Conservation (phyloP, 129 eudicot genomes). For the Erigeron canadensis region DNA sequence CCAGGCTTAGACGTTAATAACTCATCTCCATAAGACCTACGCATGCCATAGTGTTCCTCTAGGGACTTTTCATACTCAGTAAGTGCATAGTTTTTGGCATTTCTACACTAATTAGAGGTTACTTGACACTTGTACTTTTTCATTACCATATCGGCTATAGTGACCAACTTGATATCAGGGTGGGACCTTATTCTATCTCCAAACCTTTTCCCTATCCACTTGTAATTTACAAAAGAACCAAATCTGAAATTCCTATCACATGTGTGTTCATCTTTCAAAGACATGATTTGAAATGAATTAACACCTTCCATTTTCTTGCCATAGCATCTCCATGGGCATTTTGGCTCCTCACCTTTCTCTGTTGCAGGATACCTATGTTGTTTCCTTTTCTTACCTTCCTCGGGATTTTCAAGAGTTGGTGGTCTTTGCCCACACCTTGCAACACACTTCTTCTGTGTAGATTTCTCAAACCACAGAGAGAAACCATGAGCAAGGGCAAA, state of each 20-base stretch:
- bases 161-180: not conserved
- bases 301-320: not conserved
- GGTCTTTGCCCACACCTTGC: not conserved
- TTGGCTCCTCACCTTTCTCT: not conserved
- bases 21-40: too few species aligned
- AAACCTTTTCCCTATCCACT: not conserved
- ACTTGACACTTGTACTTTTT: too few species aligned
- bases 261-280: not conserved
- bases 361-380: not conserved
- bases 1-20: too few species aligned
- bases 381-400: not conserved
- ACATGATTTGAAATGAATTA: not conserved
- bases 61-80: too few species aligned
- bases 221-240: not conserved
- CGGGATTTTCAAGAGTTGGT: not conserved
- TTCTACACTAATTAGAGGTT: too few species aligned
- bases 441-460: not conserved
- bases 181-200: not conserved
- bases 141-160: not conserved
- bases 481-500: too few species aligned
- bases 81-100: too few species aligned
- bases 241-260: not conserved
- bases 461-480: too few species aligned
- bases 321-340: not conserved
- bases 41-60: too few species aligned